Evolutionary conservation across 208 protist species (phyloP).

Genomic region (Crithidia expoeki): DNA sequence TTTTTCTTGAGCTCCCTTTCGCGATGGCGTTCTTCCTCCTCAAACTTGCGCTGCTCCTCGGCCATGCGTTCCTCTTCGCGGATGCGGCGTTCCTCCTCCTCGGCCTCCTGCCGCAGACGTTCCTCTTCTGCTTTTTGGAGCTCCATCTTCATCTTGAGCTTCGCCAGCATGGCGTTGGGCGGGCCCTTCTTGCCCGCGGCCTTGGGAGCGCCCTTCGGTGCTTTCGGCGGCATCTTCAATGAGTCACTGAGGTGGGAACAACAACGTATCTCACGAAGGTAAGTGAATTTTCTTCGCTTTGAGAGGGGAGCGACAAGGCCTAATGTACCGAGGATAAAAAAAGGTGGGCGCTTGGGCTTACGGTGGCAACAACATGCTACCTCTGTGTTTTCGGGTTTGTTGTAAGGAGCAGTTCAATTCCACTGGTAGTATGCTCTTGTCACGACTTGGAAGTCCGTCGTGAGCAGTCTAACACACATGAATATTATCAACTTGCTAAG

Average conservation of each 20-base stretch:
- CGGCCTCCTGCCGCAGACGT: conserved; percentile 64
- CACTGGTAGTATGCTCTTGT: neutral
- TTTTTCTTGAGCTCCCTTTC: conserved; percentile 85
- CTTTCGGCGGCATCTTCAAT: conserved; percentile 85
- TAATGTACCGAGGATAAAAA: too few relatives aligned
- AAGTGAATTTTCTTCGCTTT: too few relatives aligned
- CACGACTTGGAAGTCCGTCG: conserved; percentile 21
- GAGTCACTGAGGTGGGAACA: neutral
- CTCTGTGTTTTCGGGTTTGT: neutral
- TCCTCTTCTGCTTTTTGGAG: conserved; percentile 86
- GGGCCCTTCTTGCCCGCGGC: conserved; percentile 78
- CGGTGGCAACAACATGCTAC: neutral
- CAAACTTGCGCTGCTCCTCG: conserved; percentile 85
- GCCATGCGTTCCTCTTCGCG: conserved; percentile 85
- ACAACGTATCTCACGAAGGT: neutral
- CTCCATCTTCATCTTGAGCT: conserved; percentile 92
- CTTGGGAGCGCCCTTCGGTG: conserved; percentile 74
- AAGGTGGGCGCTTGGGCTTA: neutral
- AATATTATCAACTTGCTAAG: neutral
- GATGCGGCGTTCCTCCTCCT: conserved; percentile 80
- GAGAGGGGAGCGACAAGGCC: too few relatives aligned
- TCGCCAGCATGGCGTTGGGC: conserved; percentile 80
- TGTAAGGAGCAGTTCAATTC: neutral
- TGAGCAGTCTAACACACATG: conserved; percentile 21
- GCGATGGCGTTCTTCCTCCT: conserved; percentile 73